phyloP scores from a whole-genome alignment of 2,329 filamentous ascomycete species.

The Thermothelomyces thermophilus region DNA sequence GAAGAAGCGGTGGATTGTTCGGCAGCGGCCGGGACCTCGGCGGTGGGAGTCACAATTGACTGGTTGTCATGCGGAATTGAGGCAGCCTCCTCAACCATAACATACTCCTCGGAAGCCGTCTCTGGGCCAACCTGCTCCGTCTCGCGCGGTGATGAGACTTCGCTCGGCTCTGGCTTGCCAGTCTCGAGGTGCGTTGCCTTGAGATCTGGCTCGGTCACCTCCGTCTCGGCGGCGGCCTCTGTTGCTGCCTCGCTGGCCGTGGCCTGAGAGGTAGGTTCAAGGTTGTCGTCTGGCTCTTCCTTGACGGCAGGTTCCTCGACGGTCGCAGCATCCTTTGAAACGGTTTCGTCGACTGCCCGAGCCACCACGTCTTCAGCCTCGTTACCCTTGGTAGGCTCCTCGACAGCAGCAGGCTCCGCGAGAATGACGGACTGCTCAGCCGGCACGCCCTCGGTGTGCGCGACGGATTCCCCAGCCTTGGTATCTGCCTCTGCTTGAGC shows the following conservation, averaged over 20 bases:
- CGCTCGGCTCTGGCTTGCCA: neutral
- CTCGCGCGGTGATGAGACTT: neutral
- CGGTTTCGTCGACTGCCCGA: neutral
- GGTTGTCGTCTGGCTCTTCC: neutral
- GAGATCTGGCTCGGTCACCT: neutral
- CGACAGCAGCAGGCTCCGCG: neutral
- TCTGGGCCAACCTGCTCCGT: slow-evolving; percentile 4
- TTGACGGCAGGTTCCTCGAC: neutral
- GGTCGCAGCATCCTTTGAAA: neutral
- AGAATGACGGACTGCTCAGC: too few relatives aligned
- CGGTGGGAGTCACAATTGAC: neutral
- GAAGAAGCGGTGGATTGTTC: neutral
- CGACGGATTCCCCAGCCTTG: neutral
- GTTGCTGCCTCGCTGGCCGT: neutral
- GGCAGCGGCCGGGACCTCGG: slow-evolving; percentile 4
- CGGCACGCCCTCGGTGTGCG: too few relatives aligned
- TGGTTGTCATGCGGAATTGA: slow-evolving; percentile 2
- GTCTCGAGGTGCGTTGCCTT: neutral
- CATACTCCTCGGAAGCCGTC: slow-evolving; percentile 15
- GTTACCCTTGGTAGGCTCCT: neutral
- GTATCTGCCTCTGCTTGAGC: neutral
- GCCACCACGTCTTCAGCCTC: neutral
- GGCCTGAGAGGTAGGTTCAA: neutral
- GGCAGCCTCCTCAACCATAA: slow-evolving; percentile 16
- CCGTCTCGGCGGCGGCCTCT: neutral